These are phyloP conservation scores for Amanita polypyramis DNA, from an alignment of 768 basidiomycete genomes.

Conservation along the genomic window DNA sequence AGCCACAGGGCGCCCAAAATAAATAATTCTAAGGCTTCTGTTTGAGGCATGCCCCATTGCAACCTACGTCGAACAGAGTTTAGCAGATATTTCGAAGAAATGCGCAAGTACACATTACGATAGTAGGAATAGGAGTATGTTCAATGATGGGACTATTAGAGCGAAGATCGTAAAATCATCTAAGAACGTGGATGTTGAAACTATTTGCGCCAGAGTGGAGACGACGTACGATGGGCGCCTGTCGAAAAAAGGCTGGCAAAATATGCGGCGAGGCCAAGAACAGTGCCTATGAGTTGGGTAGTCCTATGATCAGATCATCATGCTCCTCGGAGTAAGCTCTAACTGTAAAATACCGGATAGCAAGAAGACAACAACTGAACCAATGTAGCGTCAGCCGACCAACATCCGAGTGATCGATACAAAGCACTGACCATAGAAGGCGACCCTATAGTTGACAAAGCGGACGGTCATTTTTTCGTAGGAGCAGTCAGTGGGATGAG, in stretches of 20 bases:
- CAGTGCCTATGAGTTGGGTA: conserved; percentile 24
- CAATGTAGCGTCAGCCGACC: background rate
- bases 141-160: conserved; percentile 52
- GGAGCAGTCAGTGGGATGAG: background rate
- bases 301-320: background rate
- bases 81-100: conserved; percentile 5
- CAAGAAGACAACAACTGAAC: conserved; percentile 31
- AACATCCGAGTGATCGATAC: conserved; percentile 3
- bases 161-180: conserved; percentile 66
- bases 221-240: conserved; percentile 43
- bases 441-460: conserved; percentile 45
- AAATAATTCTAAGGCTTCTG: conserved; percentile 47
- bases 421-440: conserved; percentile 34
- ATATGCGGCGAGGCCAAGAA: conserved; percentile 61
- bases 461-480: conserved; percentile 43
- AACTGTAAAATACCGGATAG: conserved; percentile 27
- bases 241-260: conserved; percentile 63
- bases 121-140: conserved; percentile 51
- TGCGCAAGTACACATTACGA: conserved; percentile 27
- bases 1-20: conserved; percentile 59
- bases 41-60: conserved; percentile 59
- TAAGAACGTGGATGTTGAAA: conserved; percentile 16
- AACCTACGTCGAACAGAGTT: conserved; percentile 28
- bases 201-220: background rate
- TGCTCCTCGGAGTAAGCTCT: background rate